Percentiles rank a stretch among this genome's conserved stretches.
Evolutionary conservation across 805 yeast species (phyloP).

Genomic region (Wickerhamiella musiphila): DNA sequence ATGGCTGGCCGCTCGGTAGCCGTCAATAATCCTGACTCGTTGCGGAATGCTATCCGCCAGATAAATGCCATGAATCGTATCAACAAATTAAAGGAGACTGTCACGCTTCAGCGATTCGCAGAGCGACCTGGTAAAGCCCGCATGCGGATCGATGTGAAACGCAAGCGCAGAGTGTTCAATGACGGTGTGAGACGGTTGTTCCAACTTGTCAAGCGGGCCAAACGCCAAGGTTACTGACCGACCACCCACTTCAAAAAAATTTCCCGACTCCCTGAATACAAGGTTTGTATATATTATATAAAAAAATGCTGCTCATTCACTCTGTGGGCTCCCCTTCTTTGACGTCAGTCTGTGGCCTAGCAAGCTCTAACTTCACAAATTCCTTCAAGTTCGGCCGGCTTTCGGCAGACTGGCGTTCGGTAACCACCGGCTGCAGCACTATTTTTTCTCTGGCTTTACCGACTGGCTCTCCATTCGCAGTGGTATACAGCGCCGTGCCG

Average conservation of each 20-base stretch:
- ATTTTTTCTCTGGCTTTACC: slow-evolving; percentile 17
- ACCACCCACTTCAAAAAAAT: too few species aligned
- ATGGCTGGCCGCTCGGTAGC: slow-evolving; percentile 20
- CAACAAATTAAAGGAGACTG: slow-evolving; percentile 16
- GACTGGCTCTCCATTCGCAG: slow-evolving; percentile 15
- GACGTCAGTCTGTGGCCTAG: too few species aligned
- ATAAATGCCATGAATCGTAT: slow-evolving; percentile 16
- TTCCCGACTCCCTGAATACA: too few species aligned
- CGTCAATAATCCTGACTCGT: slow-evolving; percentile 13
- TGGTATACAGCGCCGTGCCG: slow-evolving; percentile 51
- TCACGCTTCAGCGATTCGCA: slow-evolving; percentile 17
- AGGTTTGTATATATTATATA: too few species aligned
- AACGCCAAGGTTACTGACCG: slow-evolving; percentile 1
- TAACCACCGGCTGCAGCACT: slow-evolving; percentile 12
- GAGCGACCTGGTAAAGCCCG: slow-evolving; percentile 22
- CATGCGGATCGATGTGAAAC: slow-evolving; percentile 17
- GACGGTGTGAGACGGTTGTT: slow-evolving; percentile 21
- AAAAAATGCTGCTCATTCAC: too few species aligned
- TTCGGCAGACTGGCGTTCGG: slow-evolving; percentile 4
- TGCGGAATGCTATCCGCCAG: slow-evolving; percentile 15
- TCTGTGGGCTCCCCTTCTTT: too few species aligned
- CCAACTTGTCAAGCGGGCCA: slow-evolving; percentile 20
- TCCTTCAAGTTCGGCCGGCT: not conserved
- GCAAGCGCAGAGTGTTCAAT: slow-evolving; percentile 19
- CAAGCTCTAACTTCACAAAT: not conserved